Evolutionary conservation across 768 basidiomycete genomes (phyloP).

Genomic region (Gloeopeniophorella convolvens): DNA sequence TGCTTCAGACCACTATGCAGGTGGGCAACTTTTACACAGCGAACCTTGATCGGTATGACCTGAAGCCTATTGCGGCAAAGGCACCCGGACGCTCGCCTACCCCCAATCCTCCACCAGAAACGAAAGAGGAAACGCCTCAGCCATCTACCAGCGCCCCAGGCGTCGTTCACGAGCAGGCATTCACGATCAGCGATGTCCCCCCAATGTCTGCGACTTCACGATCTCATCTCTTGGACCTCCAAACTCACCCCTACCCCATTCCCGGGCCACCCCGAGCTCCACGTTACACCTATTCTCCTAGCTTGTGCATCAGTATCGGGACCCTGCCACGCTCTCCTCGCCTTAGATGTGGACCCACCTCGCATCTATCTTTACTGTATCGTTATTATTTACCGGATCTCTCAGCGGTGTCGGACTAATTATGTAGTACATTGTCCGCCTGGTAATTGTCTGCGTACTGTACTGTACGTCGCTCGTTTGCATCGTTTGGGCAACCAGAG

Average conservation of each 20-base stretch:
- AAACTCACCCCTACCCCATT: conserved; percentile 3
- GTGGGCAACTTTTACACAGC: conserved; percentile 46
- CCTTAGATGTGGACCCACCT: conserved; percentile 15
- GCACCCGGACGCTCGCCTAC: conserved; percentile 24
- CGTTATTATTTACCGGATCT: conserved; percentile 15
- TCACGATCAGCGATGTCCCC: conserved; percentile 6
- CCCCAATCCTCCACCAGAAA: conserved; percentile 23
- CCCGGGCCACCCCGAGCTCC: conserved; percentile 5
- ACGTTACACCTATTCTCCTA: conserved; percentile 13
- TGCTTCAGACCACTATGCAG: conserved; percentile 45
- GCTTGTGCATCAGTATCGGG: background rate
- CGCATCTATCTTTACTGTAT: conserved; percentile 15
- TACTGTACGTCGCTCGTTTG: conserved; percentile 7
- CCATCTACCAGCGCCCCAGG: background rate
- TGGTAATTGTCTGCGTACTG: conserved; percentile 16
- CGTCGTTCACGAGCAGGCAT: conserved; percentile 3
- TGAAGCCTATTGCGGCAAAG: conserved; percentile 24
- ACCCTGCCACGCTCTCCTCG: background rate
- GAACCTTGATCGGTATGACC: conserved; percentile 35
- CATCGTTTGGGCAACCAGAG: background rate
- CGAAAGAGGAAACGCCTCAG: conserved; percentile 21
- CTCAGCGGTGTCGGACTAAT: conserved; percentile 10
- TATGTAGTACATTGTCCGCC: conserved; percentile 18
- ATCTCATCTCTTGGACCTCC: conserved; percentile 13
- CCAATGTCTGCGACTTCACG: conserved; percentile 17